A percentile compares a stretch with the other conserved stretches of the same genome.
Conservation (phyloP, 495 filamentous ascomycete species). For the Chaetomium tenue region DNA sequence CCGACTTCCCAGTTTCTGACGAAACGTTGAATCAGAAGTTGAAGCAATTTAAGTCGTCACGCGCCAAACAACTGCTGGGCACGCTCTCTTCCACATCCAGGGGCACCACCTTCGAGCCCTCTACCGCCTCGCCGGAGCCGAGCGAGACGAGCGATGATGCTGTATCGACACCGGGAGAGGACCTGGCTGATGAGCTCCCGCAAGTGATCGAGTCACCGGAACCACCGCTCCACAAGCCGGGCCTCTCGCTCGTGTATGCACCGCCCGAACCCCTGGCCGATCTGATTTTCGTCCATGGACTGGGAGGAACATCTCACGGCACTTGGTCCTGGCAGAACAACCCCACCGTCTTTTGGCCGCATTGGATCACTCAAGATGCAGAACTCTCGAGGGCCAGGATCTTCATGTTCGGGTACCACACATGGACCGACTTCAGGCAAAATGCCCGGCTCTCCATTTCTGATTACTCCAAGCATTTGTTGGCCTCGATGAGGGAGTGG, state of each 20-base stretch:
- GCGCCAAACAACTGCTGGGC: no score
- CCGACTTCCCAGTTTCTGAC: no score
- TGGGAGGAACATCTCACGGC: not conserved
- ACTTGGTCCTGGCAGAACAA: constrained; percentile 1
- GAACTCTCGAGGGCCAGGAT: not conserved
- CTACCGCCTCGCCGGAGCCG: no score
- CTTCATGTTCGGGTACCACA: not conserved
- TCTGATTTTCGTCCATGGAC: not conserved
- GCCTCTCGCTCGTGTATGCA: not conserved
- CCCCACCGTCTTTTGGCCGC: not conserved
- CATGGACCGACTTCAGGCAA: not conserved
- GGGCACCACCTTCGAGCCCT: no score
- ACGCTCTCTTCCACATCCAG: no score
- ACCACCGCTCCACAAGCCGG: not conserved
- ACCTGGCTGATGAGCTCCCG: no score
- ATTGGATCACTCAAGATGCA: not conserved
- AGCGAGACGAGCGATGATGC: no score
- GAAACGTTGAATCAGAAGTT: no score
- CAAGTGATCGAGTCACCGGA: no score
- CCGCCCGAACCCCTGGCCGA: not conserved
- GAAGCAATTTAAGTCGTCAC: no score
- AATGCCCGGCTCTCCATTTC: not conserved
- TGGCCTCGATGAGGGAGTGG: not conserved
- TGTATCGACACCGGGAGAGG: no score
- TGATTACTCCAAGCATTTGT: not conserved